phyloP scores from a whole-genome alignment of 2,329 filamentous ascomycete genomes.

The Fusarium humuli region DNA sequence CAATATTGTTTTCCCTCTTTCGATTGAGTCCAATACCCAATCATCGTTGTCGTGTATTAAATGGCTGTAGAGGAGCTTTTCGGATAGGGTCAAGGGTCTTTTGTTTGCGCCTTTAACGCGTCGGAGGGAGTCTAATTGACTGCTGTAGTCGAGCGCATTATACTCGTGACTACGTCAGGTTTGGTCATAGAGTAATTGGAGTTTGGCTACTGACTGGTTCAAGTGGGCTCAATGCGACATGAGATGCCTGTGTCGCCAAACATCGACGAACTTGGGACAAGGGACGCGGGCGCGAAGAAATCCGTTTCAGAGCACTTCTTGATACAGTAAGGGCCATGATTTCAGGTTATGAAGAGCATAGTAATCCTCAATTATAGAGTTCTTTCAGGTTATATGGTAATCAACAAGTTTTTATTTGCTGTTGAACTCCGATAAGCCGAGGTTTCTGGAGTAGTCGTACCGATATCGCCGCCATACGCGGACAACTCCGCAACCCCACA shows the following conservation, averaged over 20 bases:
- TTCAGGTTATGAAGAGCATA: not conserved
- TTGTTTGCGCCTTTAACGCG: conserved; percentile 25
- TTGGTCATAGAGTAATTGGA: not conserved
- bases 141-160: conserved; percentile 34
- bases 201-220: conserved; percentile 16
- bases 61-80: conserved; percentile 56
- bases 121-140: conserved; percentile 26
- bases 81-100: conserved; percentile 52
- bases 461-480: not conserved
- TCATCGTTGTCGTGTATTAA: conserved; percentile 46
- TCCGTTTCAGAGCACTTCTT: not conserved
- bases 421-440: not conserved
- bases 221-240: conserved; percentile 39
- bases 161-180: not conserved
- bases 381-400: not conserved
- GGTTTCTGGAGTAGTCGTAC: conserved; percentile 2
- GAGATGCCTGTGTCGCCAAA: conserved; percentile 11
- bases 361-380: rapidly evolving
- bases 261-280: not conserved
- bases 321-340: conserved; percentile 1
- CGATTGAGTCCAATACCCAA: conserved; percentile 46
- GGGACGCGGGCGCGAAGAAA: not conserved
- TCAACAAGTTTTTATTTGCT: not conserved
- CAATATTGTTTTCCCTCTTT: conserved; percentile 53
- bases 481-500: conserved; percentile 10